Evolutionary conservation across 1,284 basidiomycete genomes (phyloP).

Genomic region (Grifola frondosa): DNA sequence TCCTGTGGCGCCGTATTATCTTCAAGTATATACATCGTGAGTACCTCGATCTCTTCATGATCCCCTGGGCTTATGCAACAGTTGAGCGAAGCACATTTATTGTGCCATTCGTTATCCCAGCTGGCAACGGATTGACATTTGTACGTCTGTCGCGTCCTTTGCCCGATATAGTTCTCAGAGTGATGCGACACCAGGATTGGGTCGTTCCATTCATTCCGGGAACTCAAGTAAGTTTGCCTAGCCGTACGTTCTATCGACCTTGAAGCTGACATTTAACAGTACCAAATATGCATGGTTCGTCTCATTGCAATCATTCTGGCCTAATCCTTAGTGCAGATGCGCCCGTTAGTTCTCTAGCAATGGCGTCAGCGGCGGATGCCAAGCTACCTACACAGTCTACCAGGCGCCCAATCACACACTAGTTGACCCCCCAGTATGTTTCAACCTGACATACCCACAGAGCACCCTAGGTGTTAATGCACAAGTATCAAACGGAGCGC

Average conservation of each 20-base stretch:
- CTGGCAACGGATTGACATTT: slow-evolving; percentile 45
- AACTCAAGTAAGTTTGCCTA: slow-evolving; percentile 42
- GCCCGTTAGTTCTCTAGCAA: slow-evolving; percentile 48
- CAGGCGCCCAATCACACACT: slow-evolving; percentile 34
- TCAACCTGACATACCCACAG: slow-evolving; percentile 48
- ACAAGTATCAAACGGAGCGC: slow-evolving; percentile 43
- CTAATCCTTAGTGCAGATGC: background rate
- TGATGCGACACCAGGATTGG: slow-evolving; percentile 44
- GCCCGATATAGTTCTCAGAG: background rate
- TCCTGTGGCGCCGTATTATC: slow-evolving; percentile 54
- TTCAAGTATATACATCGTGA: slow-evolving; percentile 63
- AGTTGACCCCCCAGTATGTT: slow-evolving; percentile 37
- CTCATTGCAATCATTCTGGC: background rate
- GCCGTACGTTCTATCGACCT: background rate
- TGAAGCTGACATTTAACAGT: slow-evolving; percentile 32
- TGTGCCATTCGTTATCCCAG: slow-evolving; percentile 52
- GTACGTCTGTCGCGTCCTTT: slow-evolving; percentile 35
- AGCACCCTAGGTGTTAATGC: slow-evolving; percentile 45
- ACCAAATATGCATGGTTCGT: slow-evolving; percentile 66
- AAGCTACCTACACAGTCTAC: slow-evolving; percentile 53
- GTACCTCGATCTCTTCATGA: slow-evolving; percentile 20
- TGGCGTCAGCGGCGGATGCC: slow-evolving; percentile 61
- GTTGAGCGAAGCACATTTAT: slow-evolving; percentile 39
- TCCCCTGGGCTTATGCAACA: background rate
- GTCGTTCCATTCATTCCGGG: slow-evolving; percentile 56